Evolutionary conservation across 2,329 filamentous ascomycete genomes (phyloP), one percentile per base, ranked within the genome.

Genomic region (Cyphellophora europaea): DNA sequence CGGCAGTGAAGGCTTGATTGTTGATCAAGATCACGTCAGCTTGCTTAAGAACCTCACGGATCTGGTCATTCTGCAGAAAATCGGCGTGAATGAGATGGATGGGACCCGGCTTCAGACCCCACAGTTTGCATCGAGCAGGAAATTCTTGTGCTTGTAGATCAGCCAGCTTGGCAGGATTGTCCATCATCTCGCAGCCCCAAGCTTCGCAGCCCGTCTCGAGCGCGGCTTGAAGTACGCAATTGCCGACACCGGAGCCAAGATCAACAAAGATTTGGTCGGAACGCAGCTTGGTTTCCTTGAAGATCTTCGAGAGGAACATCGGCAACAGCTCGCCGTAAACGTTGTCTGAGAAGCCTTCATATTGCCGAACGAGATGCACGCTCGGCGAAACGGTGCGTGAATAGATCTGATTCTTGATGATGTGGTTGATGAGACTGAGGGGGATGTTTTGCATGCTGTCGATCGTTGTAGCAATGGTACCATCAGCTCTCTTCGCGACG

Each of bases 11-110:
- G 2, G 87, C 91, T 61, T 96, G 88, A 62, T 98, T 98, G 66
- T 98, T 98, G 50, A 96, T 89, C 16, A 98, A 72, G 12, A 98
- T 76, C n/a, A 96, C 88, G 55, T 98, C 91, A 2, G 91, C 89
- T 36, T 79, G 76, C 56, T 82, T 80, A 32, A 98, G 69, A 5
- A 79, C 79, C 15, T 77, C 71, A 40, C 79, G 70, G 32, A 95
- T 85, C 38, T 69, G 68, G 11, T 71, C 57, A 47, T 82, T 82
- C 45, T 78, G 75, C 6, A 87, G 75, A 52, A 98, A 95, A 54
- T 94, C 84, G 6, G 86, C 91, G 28, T 79, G 69, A 43, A 89
- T 74, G 5, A 98, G 74, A 41, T 77, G 72, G n/a, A 91, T 83
- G 40, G 74, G 69, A 42, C 91, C 91, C 2, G 84, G 74, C 12